phyloP scores from a whole-genome alignment of 73 alveolate genomes.

The Paramecium biaurelia region DNA sequence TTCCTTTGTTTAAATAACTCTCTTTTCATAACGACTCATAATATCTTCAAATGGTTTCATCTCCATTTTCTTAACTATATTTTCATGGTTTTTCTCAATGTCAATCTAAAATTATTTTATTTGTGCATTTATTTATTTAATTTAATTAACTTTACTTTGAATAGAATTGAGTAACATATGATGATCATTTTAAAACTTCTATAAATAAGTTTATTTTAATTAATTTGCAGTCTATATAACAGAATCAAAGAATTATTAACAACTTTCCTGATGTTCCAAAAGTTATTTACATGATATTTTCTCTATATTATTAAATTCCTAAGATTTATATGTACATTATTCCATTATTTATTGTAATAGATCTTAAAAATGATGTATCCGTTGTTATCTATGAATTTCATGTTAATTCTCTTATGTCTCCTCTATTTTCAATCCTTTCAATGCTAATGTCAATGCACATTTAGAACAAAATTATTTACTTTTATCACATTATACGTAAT shows the following conservation, averaged over 20 bases:
- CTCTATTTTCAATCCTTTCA: slow-evolving; percentile 34
- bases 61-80: slow-evolving; percentile 38
- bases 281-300: background rate
- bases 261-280: background rate
- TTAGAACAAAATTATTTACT: slow-evolving; percentile 27
- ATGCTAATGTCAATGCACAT: slow-evolving; percentile 32
- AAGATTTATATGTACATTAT: background rate
- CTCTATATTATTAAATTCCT: background rate
- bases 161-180: background rate
- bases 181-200: background rate
- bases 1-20: background rate
- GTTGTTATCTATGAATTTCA: background rate
- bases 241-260: background rate
- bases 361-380: background rate
- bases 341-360: background rate
- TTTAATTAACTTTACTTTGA: background rate
- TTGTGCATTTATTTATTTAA: background rate
- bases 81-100: slow-evolving; percentile 48
- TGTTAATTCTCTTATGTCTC: background rate
- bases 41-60: slow-evolving; percentile 50
- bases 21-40: slow-evolving; percentile 26
- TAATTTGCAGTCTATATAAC: background rate
- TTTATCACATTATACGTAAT: background rate
- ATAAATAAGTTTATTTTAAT: slow-evolving; percentile 25
- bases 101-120: background rate